Evolutionary conservation across 192 early-diverging fungal species (phyloP), one percentile per base, ranked within the genome.

Genomic region (Linderina pennispora): DNA sequence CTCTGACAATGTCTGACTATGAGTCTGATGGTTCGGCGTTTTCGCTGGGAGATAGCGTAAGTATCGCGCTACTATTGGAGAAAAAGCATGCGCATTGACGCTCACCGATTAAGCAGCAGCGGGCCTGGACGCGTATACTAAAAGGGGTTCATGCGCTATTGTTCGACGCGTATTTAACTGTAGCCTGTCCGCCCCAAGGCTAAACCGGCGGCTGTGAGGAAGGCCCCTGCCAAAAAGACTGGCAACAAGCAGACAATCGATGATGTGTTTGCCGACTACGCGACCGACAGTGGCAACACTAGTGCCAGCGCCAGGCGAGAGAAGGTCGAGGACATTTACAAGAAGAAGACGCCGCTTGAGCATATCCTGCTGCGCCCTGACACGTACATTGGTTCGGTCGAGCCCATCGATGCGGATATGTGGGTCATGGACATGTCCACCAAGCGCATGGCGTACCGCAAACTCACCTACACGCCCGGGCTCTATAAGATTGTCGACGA

Each of bases 401-500:
- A 97, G 60, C 74, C 79, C 36, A 80, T 84, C 37, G 79, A 85
- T n/a, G 69, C 76, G 35, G 62, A 78, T 16, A 76, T 94, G 76
- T 99, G 96, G 96, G 80, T 97, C 2, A 88, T 82, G 45, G 85
- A 94, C 45, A 61, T 73, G 10, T 73, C 76, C 9, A 57, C 53
- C 16, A 77, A 83, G 63, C 76, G 65, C 42, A 76, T 83, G 55
- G 76, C 69, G 20, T 75, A 80, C 40, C 78, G 84, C 37, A 62
- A 79, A 9, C 79, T 91, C 22, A 82, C 50, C 1, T 88, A 81
- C 68, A 90, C 90, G 3, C 88, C 88, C 25, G 96, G 94, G 36
- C 55, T 99, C 15, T 97, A 94, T 71, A 99, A 99, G 63, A 99
- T 99, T 50, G 88, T 96, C 28, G 96, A 99, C 59, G 96, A 99